Conservation (phyloP, 1,139 yeast species). For the Debaryomyces subglobosus region DNA sequence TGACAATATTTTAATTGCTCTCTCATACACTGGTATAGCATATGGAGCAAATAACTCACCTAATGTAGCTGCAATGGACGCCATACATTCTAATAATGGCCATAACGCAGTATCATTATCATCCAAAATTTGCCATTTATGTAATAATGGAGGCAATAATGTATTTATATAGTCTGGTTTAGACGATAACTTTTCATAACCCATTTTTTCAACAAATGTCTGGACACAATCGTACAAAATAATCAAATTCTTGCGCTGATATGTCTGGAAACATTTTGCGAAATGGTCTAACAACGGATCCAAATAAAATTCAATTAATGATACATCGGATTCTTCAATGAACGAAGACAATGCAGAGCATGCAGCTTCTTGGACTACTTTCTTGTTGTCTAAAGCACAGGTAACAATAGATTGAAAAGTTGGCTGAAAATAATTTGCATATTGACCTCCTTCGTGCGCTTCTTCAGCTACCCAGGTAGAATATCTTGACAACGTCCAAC, state of each 20-base stretch:
- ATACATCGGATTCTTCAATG: constrained; percentile 74
- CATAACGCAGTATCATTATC: constrained; percentile 86
- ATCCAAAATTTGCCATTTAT: constrained; percentile 71
- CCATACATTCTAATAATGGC: constrained; percentile 92
- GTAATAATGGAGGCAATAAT: constrained; percentile 78
- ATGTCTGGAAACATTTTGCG: constrained; percentile 70
- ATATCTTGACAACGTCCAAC: constrained; percentile 93
- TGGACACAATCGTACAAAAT: constrained; percentile 91
- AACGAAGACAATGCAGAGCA: constrained; percentile 85
- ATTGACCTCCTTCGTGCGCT: constrained; percentile 61
- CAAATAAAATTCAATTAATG: constrained; percentile 53
- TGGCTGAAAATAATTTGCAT: constrained; percentile 70
- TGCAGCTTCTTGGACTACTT: constrained; percentile 93
- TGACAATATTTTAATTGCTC: constrained; percentile 72
- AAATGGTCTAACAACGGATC: constrained; percentile 68
- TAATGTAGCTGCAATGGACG: constrained; percentile 84
- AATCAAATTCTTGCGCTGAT: constrained; percentile 80
- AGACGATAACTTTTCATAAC: constrained; percentile 54
- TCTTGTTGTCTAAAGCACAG: constrained; percentile 80
- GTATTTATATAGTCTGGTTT: constrained; percentile 60
- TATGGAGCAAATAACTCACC: constrained; percentile 87
- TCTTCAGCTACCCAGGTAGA: constrained; percentile 79
- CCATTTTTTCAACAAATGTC: constrained; percentile 81
- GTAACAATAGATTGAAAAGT: constrained; percentile 75
- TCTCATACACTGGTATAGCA: constrained; percentile 84